A percentile compares a stretch with the other conserved stretches of the same genome.
These are phyloP conservation scores for Colletotrichum destructivum DNA, from an alignment of 2,329 filamentous ascomycete genomes.

Conservation along the genomic window DNA sequence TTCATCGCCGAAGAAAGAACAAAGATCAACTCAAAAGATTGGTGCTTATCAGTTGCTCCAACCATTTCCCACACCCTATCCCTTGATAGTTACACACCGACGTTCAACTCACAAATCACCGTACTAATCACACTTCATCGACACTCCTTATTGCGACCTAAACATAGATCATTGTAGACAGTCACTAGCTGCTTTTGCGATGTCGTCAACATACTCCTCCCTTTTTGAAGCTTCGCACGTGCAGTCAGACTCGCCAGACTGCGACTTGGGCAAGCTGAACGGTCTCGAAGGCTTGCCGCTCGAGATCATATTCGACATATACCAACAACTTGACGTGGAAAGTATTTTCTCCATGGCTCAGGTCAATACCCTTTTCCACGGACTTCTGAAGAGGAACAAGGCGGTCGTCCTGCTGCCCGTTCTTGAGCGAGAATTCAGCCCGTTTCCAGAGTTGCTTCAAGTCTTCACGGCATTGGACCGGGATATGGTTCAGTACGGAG, in stretches of 20 bases:
- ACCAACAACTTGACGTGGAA: conserved; percentile 59
- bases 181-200: background rate
- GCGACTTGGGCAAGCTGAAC: conserved; percentile 24
- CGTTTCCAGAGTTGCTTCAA: conserved; percentile 62
- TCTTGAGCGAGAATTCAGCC: conserved; percentile 60
- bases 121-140: background rate
- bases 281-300: conserved; percentile 55
- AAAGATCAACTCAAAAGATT: background rate
- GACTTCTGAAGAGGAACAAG: conserved; percentile 60
- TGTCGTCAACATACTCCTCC: conserved; percentile 32
- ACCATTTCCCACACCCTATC: background rate
- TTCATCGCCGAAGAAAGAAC: background rate
- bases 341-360: conserved; percentile 58
- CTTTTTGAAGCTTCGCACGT: conserved; percentile 9
- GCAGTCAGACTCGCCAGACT: background rate
- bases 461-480: conserved; percentile 59
- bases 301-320: conserved; percentile 66
- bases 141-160: background rate
- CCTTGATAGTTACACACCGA: background rate
- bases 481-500: conserved; percentile 52
- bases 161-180: conserved; percentile 9
- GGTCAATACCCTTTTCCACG: conserved; percentile 55
- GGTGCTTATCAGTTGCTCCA: background rate
- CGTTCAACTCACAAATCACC: background rate
- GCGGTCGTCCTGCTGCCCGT: conserved; percentile 59